Evolutionary conservation across 805 yeast species (phyloP).

Genomic region (Priceomyces haplophilus): DNA sequence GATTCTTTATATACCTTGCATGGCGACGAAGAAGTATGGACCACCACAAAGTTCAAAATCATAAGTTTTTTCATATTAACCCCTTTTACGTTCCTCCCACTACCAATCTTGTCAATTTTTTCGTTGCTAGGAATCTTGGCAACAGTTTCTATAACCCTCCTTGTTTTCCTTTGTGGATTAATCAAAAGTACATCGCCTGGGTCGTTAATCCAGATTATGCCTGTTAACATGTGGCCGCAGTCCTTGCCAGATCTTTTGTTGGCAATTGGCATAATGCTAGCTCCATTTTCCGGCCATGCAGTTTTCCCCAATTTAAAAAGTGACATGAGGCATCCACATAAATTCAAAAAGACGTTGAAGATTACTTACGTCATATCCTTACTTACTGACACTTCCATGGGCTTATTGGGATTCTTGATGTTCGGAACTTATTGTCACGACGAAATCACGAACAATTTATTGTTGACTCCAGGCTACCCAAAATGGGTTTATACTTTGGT

Average conservation of each 20-base stretch:
- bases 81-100: slow-evolving; percentile 79
- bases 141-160: slow-evolving; percentile 60
- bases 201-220: slow-evolving; percentile 61
- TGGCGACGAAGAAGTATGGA: slow-evolving; percentile 37
- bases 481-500: slow-evolving; percentile 46
- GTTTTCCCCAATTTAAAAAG: slow-evolving; percentile 73
- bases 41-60: slow-evolving; percentile 54
- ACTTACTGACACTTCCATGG: slow-evolving; percentile 60
- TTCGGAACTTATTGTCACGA: slow-evolving; percentile 49
- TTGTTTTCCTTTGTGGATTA: slow-evolving; percentile 63
- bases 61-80: slow-evolving; percentile 68
- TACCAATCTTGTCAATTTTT: slow-evolving; percentile 66
- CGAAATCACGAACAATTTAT: slow-evolving; percentile 50
- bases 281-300: slow-evolving; percentile 86
- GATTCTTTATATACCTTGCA: slow-evolving; percentile 74
- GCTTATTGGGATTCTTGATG: slow-evolving; percentile 62
- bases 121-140: slow-evolving; percentile 69
- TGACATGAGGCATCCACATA: slow-evolving; percentile 70
- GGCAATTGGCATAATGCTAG: slow-evolving; percentile 62
- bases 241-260: slow-evolving; percentile 50
- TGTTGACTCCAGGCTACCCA: slow-evolving; percentile 49
- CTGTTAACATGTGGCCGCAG: slow-evolving; percentile 65
- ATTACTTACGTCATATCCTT: slow-evolving; percentile 61
- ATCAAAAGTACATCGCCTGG: slow-evolving; percentile 66
- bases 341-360: slow-evolving; percentile 51